A percentile compares a stretch with the other conserved stretches of the same genome.
phyloP scores from a whole-genome alignment of 225 moss, liverwort and hornwort genomes.

The Bryum argenteum region DNA sequence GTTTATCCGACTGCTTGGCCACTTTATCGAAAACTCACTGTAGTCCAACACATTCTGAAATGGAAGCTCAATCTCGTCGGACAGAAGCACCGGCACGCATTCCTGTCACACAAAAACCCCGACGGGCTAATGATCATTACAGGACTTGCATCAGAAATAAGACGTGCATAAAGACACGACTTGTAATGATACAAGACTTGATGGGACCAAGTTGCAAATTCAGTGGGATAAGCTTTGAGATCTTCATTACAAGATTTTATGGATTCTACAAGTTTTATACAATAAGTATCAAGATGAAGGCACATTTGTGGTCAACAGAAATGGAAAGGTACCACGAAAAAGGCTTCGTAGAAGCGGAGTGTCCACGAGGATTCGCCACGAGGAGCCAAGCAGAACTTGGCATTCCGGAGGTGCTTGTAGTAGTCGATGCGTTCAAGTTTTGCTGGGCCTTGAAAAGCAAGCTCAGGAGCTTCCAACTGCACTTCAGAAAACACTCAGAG shows the following conservation, averaged over 20 bases:
- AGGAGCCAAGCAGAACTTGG: slow-evolving; percentile 71
- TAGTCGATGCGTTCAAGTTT: slow-evolving; percentile 57
- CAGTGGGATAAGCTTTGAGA: too few relatives aligned
- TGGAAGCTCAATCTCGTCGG: slow-evolving; percentile 70
- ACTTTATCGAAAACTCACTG: slow-evolving; percentile 65
- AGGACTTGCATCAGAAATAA: too few relatives aligned
- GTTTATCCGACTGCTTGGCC: slow-evolving; percentile 58
- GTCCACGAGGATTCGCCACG: slow-evolving; percentile 83
- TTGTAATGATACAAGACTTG: too few relatives aligned
- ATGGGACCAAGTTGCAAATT: too few relatives aligned
- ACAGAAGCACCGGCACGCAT: slow-evolving; percentile 71
- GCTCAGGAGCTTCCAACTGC: slow-evolving; percentile 69
- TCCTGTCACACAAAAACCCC: slow-evolving; percentile 41
- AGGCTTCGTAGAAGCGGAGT: slow-evolving; percentile 72
- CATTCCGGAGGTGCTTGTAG: slow-evolving; percentile 57
- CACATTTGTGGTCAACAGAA: too few relatives aligned
- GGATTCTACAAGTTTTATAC: too few relatives aligned
- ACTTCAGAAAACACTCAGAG: slow-evolving; percentile 7
- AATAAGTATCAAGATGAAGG: too few relatives aligned
- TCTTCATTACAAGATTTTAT: too few relatives aligned
- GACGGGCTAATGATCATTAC: too few relatives aligned
- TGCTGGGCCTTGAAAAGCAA: slow-evolving; percentile 48
- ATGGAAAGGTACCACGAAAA: slow-evolving; percentile 51
- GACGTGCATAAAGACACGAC: too few relatives aligned
- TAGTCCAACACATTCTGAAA: slow-evolving; percentile 73